Percentiles rank a stretch among this genome's conserved stretches.
Evolutionary conservation across 192 early-diverging fungal genomes (phyloP).

Genomic region (Mortierella claussenii): DNA sequence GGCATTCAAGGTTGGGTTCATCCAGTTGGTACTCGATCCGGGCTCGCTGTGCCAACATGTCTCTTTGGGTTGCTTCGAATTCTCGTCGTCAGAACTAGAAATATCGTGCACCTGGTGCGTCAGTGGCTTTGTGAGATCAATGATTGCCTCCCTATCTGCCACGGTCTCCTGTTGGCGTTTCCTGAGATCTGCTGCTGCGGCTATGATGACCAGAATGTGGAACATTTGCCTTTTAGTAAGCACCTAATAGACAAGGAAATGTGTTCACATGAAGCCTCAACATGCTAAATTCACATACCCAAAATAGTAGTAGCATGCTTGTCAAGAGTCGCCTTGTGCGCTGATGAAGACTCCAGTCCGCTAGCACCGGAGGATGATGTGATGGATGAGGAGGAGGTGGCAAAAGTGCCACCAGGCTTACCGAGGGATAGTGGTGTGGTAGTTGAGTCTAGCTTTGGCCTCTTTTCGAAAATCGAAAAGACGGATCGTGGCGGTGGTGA

Average conservation of each 20-base stretch:
- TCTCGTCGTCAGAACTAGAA: slow-evolving; percentile 28
- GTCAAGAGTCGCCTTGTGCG: too few species aligned
- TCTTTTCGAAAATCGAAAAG: slow-evolving; percentile 31
- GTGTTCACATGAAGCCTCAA: too few species aligned
- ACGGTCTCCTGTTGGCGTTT: background rate
- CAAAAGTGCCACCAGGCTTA: too few species aligned
- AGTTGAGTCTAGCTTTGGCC: background rate
- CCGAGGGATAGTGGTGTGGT: background rate
- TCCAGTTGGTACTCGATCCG: background rate
- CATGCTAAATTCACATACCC: too few species aligned
- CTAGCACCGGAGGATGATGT: too few species aligned
- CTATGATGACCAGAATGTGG: too few species aligned
- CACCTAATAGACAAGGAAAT: too few species aligned
- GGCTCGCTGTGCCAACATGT: background rate
- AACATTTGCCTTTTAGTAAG: too few species aligned
- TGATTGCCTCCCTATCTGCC: background rate
- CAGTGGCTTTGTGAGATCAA: slow-evolving; percentile 28
- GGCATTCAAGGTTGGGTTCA: too few species aligned
- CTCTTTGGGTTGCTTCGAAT: background rate
- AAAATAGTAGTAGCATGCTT: too few species aligned
- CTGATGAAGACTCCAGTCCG: too few species aligned
- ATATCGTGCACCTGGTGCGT: slow-evolving; percentile 31
- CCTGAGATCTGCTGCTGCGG: background rate
- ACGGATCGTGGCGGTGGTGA: background rate
- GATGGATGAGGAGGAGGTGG: too few species aligned